phyloP scores from a whole-genome alignment of 2,329 filamentous ascomycete species.

The Cadophora luteo-olivacea region DNA sequence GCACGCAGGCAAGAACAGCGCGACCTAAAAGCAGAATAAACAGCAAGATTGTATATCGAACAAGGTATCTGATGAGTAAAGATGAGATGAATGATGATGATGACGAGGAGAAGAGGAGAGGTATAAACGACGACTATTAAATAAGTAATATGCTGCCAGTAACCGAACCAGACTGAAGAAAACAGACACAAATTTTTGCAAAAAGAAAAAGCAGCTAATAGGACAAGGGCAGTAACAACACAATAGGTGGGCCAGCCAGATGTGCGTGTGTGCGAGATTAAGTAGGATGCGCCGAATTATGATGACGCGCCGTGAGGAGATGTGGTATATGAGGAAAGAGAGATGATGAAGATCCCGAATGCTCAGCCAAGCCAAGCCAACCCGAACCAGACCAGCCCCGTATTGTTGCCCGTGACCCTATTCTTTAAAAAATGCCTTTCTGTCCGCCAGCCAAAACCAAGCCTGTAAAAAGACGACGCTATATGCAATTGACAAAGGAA shows the following conservation, averaged over 20 bases:
- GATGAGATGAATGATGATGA: constrained; percentile 32
- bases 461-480: constrained; percentile 38
- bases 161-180: constrained; percentile 10
- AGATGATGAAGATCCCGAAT: constrained; percentile 41
- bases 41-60: constrained; percentile 56
- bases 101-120: constrained; percentile 34
- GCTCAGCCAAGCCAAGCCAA: constrained; percentile 39
- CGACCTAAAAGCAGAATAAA: constrained; percentile 26
- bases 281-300: constrained; percentile 39
- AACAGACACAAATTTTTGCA: constrained; percentile 22
- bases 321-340: constrained; percentile 35
- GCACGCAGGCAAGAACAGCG: constrained; percentile 17
- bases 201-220: constrained; percentile 35
- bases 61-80: constrained; percentile 60
- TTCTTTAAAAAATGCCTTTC: constrained; percentile 42
- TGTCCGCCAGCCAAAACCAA: constrained; percentile 26
- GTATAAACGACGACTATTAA: constrained; percentile 41
- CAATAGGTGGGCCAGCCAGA: constrained; percentile 45
- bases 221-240: constrained; percentile 46
- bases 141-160: constrained; percentile 33
- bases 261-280: constrained; percentile 39
- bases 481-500: constrained; percentile 46
- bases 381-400: constrained; percentile 45
- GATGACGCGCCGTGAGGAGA: constrained; percentile 24
- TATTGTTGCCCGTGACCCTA: constrained; percentile 55